Evolutionary conservation across 352 stramenopile genomes (phyloP).

Genomic region (Phytopythium delawarense): DNA sequence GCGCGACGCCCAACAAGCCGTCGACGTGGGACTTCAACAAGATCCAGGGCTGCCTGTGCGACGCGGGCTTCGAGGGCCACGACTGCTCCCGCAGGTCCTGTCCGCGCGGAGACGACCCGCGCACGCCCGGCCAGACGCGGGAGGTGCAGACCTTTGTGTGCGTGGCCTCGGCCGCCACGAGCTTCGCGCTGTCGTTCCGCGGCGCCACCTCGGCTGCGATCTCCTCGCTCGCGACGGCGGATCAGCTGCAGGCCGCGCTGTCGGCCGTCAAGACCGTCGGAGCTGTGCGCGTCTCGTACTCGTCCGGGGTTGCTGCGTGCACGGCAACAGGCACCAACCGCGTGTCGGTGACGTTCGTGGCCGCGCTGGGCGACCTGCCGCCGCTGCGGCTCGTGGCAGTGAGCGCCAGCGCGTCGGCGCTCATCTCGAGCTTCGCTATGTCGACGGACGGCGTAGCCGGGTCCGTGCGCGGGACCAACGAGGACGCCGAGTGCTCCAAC

Average conservation of each 20-base stretch:
- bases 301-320: slow-evolving; percentile 36
- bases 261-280: slow-evolving; percentile 32
- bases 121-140: slow-evolving; percentile 46
- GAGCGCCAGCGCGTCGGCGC: slow-evolving; percentile 22
- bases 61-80: slow-evolving; percentile 77
- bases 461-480: slow-evolving; percentile 55
- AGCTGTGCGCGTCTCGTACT: slow-evolving; percentile 50
- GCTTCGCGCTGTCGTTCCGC: slow-evolving; percentile 67
- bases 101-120: slow-evolving; percentile 63
- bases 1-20: slow-evolving; percentile 58
- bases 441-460: slow-evolving; percentile 45
- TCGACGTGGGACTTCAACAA: slow-evolving; percentile 85
- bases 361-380: slow-evolving; percentile 48
- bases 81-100: slow-evolving; percentile 74
- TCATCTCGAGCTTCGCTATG: slow-evolving; percentile 47
- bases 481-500: slow-evolving; percentile 72
- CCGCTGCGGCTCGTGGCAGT: slow-evolving; percentile 31
- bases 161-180: slow-evolving; percentile 28
- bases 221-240: slow-evolving; percentile 28
- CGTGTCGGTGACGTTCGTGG: slow-evolving; percentile 65
- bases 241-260: slow-evolving; percentile 39
- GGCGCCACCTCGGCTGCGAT: slow-evolving; percentile 34
- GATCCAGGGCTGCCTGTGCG: slow-evolving; percentile 87
- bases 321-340: slow-evolving; percentile 42
- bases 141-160: slow-evolving; percentile 68